Conservation (phyloP, 768 basidiomycete genomes). For the Lentinula sp. region DNA sequence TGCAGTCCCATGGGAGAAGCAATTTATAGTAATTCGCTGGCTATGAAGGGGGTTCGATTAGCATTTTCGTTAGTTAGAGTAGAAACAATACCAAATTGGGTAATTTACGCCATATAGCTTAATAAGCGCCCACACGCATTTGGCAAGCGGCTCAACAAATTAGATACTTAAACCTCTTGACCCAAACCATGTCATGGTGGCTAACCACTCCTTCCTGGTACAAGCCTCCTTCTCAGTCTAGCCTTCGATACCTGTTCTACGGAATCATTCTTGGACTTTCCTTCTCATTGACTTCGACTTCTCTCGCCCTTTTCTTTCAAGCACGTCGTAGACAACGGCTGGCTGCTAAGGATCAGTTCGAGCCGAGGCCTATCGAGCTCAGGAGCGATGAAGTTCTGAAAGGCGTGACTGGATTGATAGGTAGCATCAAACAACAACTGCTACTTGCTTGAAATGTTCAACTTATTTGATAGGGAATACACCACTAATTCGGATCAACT, state of each 20-base stretch:
- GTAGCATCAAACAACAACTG: slow-evolving; percentile 28
- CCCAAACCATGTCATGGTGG: neutral
- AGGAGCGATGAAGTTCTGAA: slow-evolving; percentile 72
- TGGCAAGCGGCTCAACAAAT: too few relatives aligned
- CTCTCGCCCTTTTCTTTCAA: slow-evolving; percentile 49
- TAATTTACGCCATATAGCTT: neutral
- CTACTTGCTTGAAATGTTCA: neutral
- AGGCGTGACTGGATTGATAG: slow-evolving; percentile 83
- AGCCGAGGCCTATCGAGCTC: slow-evolving; percentile 59
- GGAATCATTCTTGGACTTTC: slow-evolving; percentile 73
- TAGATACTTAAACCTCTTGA: neutral
- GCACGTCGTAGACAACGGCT: slow-evolving; percentile 41
- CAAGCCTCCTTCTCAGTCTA: slow-evolving; percentile 15
- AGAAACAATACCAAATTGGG: neutral
- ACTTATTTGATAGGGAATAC: slow-evolving; percentile 70
- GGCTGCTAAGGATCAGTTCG: slow-evolving; percentile 21
- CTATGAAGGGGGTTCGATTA: neutral
- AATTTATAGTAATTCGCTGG: neutral
- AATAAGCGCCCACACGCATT: neutral
- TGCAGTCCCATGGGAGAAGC: too few relatives aligned
- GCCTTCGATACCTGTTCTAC: slow-evolving; percentile 28
- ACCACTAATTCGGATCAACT: slow-evolving; percentile 86
- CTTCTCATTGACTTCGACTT: slow-evolving; percentile 66
- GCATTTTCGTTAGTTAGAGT: neutral
- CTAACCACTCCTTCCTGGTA: slow-evolving; percentile 13